phyloP scores from a whole-genome alignment of 768 basidiomycete species.

The Hysterangium stoloniferum region DNA sequence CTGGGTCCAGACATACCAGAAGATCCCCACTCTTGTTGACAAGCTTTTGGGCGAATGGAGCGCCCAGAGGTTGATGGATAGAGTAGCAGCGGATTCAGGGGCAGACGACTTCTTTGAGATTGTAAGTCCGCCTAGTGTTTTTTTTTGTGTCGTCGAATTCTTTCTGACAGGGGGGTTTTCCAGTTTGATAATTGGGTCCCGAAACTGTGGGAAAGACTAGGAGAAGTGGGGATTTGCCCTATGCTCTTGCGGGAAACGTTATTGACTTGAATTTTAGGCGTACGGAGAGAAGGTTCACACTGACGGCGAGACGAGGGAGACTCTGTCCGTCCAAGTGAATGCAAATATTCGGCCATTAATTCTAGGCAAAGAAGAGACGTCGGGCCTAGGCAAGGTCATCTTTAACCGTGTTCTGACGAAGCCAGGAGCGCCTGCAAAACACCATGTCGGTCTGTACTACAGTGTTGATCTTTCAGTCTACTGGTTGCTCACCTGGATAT shows the following conservation, averaged over 20 bases:
- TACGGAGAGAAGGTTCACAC: slow-evolving; percentile 5
- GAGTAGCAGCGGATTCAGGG: slow-evolving; percentile 38
- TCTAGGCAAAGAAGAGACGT: slow-evolving; percentile 32
- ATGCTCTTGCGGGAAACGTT: neutral
- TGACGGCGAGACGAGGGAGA: slow-evolving; percentile 1
- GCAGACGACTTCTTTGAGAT: slow-evolving; percentile 33
- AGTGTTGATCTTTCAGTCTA: neutral
- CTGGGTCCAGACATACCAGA: slow-evolving; percentile 41
- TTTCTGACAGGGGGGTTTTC: neutral
- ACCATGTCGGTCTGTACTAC: slow-evolving; percentile 32
- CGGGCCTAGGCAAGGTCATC: slow-evolving; percentile 29
- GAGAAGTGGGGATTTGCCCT: slow-evolving; percentile 22
- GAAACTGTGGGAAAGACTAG: slow-evolving; percentile 30
- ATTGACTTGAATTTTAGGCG: neutral
- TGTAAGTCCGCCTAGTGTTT: neutral
- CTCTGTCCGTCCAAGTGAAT: slow-evolving; percentile 7
- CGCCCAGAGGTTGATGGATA: slow-evolving; percentile 27
- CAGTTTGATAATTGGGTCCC: slow-evolving; percentile 36
- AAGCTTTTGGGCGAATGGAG: slow-evolving; percentile 28
- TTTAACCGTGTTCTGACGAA: slow-evolving; percentile 34
- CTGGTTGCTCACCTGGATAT: neutral
- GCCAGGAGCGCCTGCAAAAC: slow-evolving; percentile 31
- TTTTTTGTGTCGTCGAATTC: neutral
- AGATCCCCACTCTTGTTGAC: slow-evolving; percentile 36
- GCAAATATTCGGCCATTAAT: slow-evolving; percentile 25